phyloP scores from a whole-genome alignment of 2,329 filamentous ascomycete species.

The Exophiala lecanii-corni region DNA sequence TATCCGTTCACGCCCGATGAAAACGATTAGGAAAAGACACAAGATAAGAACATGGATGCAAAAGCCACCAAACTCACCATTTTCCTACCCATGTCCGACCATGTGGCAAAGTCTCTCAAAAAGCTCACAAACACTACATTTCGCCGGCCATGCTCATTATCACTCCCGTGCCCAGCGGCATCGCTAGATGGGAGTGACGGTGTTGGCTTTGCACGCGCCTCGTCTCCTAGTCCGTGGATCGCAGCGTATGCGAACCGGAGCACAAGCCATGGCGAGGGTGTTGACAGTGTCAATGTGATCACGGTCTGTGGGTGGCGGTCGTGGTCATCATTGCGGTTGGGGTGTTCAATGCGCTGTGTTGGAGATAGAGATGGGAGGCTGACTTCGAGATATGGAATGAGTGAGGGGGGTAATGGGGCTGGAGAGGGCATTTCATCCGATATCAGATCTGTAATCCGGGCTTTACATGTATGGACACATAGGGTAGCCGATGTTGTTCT shows the following conservation, averaged over 20 bases:
- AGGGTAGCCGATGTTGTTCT: no score
- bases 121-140: constrained; percentile 75
- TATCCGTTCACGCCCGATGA: not conserved
- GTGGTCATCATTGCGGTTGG: no score
- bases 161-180: not conserved
- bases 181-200: not conserved
- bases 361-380: no score
- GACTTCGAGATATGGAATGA: no score
- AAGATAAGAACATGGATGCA: constrained; percentile 1
- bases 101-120: constrained; percentile 71
- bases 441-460: no score
- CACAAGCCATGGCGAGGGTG: constrained; percentile 54
- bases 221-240: constrained; percentile 31
- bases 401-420: no score
- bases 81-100: constrained; percentile 62
- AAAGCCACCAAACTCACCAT: constrained; percentile 48
- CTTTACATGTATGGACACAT: no score
- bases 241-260: constrained; percentile 45
- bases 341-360: no score
- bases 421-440: no score
- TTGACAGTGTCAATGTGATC: constrained; percentile 42
- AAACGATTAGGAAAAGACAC: constrained; percentile 1
- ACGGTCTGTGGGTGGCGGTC: constrained; percentile 41
- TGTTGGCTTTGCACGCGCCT: not conserved
- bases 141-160: not conserved